These are phyloP conservation scores for Adansonia grandidieri DNA, from an alignment of 441 rosid genomes.

Conservation along the genomic window DNA sequence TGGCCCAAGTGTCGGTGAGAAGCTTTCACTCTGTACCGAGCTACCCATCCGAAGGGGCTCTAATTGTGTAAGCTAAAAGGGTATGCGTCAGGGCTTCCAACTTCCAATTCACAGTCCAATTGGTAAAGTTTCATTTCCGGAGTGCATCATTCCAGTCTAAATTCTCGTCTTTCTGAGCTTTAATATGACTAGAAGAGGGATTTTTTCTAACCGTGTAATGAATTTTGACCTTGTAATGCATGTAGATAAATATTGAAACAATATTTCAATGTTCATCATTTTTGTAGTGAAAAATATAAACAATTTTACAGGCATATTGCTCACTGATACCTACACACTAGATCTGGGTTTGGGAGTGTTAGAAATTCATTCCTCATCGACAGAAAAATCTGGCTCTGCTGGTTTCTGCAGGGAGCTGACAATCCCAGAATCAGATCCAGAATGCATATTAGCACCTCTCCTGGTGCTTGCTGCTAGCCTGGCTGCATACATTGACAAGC, in stretches of 20 bases:
- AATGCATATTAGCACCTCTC: conserved; percentile 42
- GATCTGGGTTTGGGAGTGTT: background rate
- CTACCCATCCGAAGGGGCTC: too few relatives aligned
- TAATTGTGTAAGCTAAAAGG: too few relatives aligned
- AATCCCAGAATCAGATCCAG: conserved; percentile 52
- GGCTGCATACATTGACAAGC: conserved; percentile 35
- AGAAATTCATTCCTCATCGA: conserved; percentile 50
- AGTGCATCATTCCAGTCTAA: background rate
- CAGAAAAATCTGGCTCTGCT: conserved; percentile 74
- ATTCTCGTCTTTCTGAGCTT: background rate
- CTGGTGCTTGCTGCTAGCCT: conserved; percentile 45
- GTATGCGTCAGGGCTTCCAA: too few relatives aligned
- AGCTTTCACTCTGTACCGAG: too few relatives aligned
- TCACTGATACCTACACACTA: conserved; percentile 12
- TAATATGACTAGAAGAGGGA: background rate
- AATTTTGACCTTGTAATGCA: background rate
- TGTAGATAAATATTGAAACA: conserved; percentile 17
- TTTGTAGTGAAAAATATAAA: background rate
- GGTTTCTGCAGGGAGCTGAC: conserved; percentile 67
- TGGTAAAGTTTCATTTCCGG: background rate
- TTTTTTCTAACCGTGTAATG: background rate
- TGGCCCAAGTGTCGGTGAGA: too few relatives aligned
- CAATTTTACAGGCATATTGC: conserved; percentile 25
- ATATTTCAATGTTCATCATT: background rate
- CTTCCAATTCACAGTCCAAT: background rate